Evolutionary conservation across 495 filamentous ascomycete species (phyloP), one percentile per base, ranked within the genome.

Genomic region (Pyrenopolyporus hunteri): DNA sequence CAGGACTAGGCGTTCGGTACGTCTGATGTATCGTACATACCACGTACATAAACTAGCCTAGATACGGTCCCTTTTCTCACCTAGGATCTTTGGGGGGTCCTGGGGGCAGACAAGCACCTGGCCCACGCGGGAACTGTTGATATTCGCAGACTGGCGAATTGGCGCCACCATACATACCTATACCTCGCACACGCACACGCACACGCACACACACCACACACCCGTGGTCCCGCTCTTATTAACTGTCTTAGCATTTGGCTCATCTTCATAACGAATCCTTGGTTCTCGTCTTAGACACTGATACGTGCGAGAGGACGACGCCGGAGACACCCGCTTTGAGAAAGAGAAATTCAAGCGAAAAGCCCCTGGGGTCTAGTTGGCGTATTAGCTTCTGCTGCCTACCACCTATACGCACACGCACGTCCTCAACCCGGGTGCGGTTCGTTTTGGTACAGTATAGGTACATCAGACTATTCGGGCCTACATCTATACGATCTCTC

Each of bases 131-230:
- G 36, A 29, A 60, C 50, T 53, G 51, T 45, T 40, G 51, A 60
- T 46, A 66, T 60, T 60, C 51, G 45, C 50, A 59, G 56, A 60
- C 57, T 55, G 31, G 57, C 51, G 63, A 66, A 60, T 55, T 55
- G 22, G 23, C 53, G 51, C 33, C 32, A 57, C 26, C 50, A 2
- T 43, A 26, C 22, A n/a, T 33, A 33, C 31, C 13, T 33, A 33
- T 10, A 29, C 2, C 9, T 33, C 9, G 9, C 9, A 2, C 7
- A 10, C 2, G 2, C 9, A n/a, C 4, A 13, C 42, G 42, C 45
- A 20, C 23, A 17, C 13, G 16, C 9, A 55, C 3, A 43, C 25
- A 47, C n/a, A 59, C 4, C 11, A 50, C 13, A 37, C 45, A 42
- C 37, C 14, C 51, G 44, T 50, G 63, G 57, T 47, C 63, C 63